Evolutionary conservation across 352 stramenopile genomes (phyloP), one percentile per base, ranked within the genome.

Genomic region (Phytophthora macrochlamydospora): DNA sequence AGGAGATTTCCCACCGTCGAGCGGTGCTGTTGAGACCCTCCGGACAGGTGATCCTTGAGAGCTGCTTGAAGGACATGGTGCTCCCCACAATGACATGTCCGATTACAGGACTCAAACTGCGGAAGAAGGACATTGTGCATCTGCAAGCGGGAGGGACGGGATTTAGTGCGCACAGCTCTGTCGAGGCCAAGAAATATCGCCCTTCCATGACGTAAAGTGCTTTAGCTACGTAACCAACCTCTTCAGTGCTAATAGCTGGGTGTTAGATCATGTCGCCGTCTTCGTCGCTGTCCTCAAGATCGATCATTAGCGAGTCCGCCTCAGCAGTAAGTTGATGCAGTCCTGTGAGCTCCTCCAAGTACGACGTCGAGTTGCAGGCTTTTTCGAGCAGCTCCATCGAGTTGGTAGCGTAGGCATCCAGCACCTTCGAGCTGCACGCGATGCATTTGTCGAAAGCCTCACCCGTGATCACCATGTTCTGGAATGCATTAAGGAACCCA

Each of bases 391-490:
- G 57, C 38, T 51, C 67, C 5, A 91, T 76, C 0, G 76, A 50
- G 40, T 85, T 65, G 4, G 32, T 37, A 13, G 67, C 50, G 67
- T 98, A 99, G 9, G 85, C 90, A 8, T 92, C 78, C 12, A 99
- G 52, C 1, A 99, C 92, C 6, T 78, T 68, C 7, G 78, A 54
- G 38, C 93, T 97, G 73, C 97, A 99, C 24, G 92, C 97, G 38
- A 98, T 99, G 69, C 98, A 99, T 58, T 94, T 92, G 60, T 91
- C 78, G 66, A 99, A 99, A 1, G 94, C 81, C 53, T 95, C 81
- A 12, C 97, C 94, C 4, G 89, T 96, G 52, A 95, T 81, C 37
- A 88, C 61, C 62, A 95, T 76, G 13, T 70, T 75, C 42, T 80
- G 46, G 62, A 99, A 99, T 7, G 83, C 91, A 33, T 97, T 97